Evolutionary conservation across 257 asterid genomes (phyloP).

Genomic region (Ophiorrhiza pumila): DNA sequence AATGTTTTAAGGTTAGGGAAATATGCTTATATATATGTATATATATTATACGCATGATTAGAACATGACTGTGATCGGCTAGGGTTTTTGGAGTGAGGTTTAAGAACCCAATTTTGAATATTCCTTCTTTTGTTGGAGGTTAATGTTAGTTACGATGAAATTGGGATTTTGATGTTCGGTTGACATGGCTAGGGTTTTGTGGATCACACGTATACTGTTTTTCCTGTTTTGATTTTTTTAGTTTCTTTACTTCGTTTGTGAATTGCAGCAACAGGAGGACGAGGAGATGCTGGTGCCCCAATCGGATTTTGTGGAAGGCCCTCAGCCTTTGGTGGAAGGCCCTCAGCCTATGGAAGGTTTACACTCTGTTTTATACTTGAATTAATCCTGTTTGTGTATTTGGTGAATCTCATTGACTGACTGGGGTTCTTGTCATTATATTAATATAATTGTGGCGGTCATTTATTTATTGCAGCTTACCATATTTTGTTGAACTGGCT

Average conservation of each 20-base stretch:
- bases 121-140: slow-evolving; percentile 11
- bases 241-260: slow-evolving; percentile 2
- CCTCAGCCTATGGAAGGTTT: slow-evolving; percentile 99
- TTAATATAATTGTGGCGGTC: background rate
- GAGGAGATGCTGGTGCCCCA: slow-evolving; percentile 94
- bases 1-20: slow-evolving; percentile 6
- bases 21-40: too few relatives aligned
- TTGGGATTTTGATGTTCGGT: slow-evolving; percentile 14
- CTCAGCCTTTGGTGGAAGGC: slow-evolving; percentile 82
- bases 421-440: background rate
- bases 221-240: background rate
- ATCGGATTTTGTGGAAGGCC: slow-evolving; percentile 75
- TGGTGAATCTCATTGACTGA: background rate
- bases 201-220: slow-evolving; percentile 31
- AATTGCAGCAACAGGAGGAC: slow-evolving; percentile 68
- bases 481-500: background rate
- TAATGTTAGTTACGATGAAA: slow-evolving; percentile 25
- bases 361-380: background rate
- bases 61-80: slow-evolving; percentile 37
- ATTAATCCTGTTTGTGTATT: slow-evolving; percentile 8
- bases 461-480: background rate
- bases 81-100: slow-evolving; percentile 61
- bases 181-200: slow-evolving; percentile 28
- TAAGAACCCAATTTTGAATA: slow-evolving; percentile 16
- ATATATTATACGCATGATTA: slow-evolving; percentile 7